Conservation (phyloP, 495 filamentous ascomycete genomes). For the Annulohypoxylon nitens region DNA sequence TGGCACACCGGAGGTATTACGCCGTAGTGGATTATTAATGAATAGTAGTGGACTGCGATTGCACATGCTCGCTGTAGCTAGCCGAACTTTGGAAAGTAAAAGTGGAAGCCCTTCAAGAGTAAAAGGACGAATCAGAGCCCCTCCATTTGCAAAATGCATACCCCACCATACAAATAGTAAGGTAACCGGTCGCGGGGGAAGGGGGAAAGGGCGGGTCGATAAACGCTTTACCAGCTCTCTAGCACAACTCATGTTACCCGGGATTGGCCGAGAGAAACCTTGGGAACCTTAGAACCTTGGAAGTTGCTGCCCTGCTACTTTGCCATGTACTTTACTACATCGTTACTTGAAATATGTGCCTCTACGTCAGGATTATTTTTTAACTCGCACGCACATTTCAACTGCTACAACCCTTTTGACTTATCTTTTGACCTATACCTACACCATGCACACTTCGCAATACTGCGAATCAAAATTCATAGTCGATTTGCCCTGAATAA, state of each 20-base stretch:
- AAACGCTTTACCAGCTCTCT: too few relatives aligned
- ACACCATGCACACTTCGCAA: slow-evolving; percentile 33
- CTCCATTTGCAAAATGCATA: slow-evolving; percentile 40
- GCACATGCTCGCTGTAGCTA: slow-evolving; percentile 15
- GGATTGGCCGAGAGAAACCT: slow-evolving; percentile 49
- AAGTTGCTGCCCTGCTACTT: too few relatives aligned
- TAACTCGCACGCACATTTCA: slow-evolving; percentile 1
- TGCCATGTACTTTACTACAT: not conserved
- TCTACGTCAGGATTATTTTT: slow-evolving; percentile 45
- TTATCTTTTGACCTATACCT: slow-evolving; percentile 33
- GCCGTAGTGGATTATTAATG: not conserved
- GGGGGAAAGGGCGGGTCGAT: slow-evolving; percentile 9
- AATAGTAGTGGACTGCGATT: not conserved
- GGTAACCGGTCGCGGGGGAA: slow-evolving; percentile 17
- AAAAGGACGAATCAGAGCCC: slow-evolving; percentile 36
- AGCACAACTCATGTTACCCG: slow-evolving; percentile 46
- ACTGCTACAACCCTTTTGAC: not conserved
- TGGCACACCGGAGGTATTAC: not conserved
- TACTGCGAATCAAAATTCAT: slow-evolving; percentile 23
- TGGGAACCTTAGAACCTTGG: too few relatives aligned
- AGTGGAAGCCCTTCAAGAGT: not conserved
- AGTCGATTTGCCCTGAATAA: slow-evolving; percentile 10
- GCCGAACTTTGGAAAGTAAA: slow-evolving; percentile 20
- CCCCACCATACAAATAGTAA: slow-evolving; percentile 18
- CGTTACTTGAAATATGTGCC: slow-evolving; percentile 16